Conservation (phyloP, 2,329 filamentous ascomycete genomes). For the Pseudovirgaria hyperparasitica region DNA sequence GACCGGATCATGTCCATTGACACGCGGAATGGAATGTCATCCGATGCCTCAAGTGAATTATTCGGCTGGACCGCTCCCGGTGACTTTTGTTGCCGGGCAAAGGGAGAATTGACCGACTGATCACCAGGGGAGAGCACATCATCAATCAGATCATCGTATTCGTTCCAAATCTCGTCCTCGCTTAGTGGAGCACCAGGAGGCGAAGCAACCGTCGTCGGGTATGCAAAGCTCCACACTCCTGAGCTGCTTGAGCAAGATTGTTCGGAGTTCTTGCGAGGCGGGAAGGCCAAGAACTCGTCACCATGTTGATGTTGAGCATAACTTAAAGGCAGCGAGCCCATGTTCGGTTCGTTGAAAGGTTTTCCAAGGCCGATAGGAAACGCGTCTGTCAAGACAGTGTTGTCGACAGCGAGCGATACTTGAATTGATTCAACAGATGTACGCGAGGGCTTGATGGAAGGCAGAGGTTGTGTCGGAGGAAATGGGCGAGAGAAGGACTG, state of each 20-base stretch:
- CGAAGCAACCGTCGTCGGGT: constrained; percentile 50
- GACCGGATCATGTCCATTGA: no score
- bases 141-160: constrained; percentile 81
- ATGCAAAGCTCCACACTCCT: constrained; percentile 44
- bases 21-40: no score
- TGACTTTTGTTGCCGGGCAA: background rate
- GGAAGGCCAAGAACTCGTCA: constrained; percentile 62
- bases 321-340: constrained; percentile 18
- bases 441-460: constrained; percentile 17
- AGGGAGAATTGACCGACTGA: constrained; percentile 1
- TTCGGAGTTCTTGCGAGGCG: constrained; percentile 59
- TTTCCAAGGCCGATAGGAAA: constrained; percentile 20
- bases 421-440: constrained; percentile 20
- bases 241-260: constrained; percentile 55
- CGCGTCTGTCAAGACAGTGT: constrained; percentile 20
- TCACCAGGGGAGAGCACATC: constrained; percentile 43
- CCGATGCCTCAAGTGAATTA: constrained; percentile 9
- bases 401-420: constrained; percentile 14
- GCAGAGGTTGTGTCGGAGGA: constrained; percentile 30
- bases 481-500: constrained; percentile 84
- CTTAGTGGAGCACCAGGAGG: constrained; percentile 47
- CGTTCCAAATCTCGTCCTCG: constrained; percentile 88
- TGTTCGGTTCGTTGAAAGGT: constrained; percentile 24
- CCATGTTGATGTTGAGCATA: constrained; percentile 16
- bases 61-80: constrained; percentile 3